phyloP scores from a whole-genome alignment of 768 basidiomycete species.

The Lactarius deliciosus region DNA sequence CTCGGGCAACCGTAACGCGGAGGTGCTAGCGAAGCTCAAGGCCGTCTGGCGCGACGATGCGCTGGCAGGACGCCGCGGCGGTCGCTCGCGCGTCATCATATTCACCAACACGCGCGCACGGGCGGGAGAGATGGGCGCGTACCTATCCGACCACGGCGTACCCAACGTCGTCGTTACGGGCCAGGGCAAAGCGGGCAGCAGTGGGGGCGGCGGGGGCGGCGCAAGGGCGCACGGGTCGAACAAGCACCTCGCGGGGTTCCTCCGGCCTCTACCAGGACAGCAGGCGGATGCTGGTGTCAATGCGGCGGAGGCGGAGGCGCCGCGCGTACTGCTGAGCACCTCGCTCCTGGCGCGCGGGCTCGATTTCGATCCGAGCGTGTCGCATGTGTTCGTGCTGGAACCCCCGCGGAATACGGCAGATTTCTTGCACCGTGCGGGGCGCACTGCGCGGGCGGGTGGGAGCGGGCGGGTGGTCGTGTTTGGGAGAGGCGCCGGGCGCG shows the following conservation, averaged over 20 bases:
- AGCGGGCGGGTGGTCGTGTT: constrained; percentile 74
- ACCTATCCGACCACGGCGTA: constrained; percentile 20
- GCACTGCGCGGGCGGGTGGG: constrained; percentile 73
- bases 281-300: constrained; percentile 35
- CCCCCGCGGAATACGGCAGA: constrained; percentile 88
- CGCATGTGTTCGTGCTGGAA: constrained; percentile 85
- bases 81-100: constrained; percentile 68
- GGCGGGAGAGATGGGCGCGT: constrained; percentile 27
- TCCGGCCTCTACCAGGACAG: constrained; percentile 13
- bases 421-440: constrained; percentile 88
- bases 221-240: constrained; percentile 25
- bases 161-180: constrained; percentile 24
- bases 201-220: not conserved
- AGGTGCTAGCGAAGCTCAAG: constrained; percentile 73
- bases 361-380: constrained; percentile 79
- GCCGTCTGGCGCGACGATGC: constrained; percentile 74
- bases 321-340: constrained; percentile 82
- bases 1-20: constrained; percentile 77
- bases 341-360: constrained; percentile 88
- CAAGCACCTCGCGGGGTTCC: constrained; percentile 28
- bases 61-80: constrained; percentile 27
- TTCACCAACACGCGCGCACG: constrained; percentile 64
- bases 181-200: not conserved
- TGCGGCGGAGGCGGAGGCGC: constrained; percentile 30
- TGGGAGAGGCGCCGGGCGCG: constrained; percentile 66